Conservation (phyloP, 768 basidiomycete genomes). For the Filobasidium wieringae region DNA sequence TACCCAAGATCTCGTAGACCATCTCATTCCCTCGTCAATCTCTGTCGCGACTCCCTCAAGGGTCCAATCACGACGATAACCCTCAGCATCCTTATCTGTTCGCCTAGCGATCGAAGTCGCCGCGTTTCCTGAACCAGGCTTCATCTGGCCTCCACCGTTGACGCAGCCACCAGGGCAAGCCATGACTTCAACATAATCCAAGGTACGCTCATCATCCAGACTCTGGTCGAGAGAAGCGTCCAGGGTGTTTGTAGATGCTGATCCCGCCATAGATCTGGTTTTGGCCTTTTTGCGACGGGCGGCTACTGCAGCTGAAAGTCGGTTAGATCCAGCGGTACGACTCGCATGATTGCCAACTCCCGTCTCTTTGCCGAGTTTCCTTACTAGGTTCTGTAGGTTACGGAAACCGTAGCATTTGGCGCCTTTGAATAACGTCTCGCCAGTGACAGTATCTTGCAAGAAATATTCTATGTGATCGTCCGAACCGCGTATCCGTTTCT, state of each 20-base stretch:
- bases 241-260: slow-evolving; percentile 14
- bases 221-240: slow-evolving; percentile 15
- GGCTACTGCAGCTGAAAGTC: slow-evolving; percentile 29
- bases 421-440: slow-evolving; percentile 69
- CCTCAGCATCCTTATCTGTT: slow-evolving; percentile 49
- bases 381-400: slow-evolving; percentile 90
- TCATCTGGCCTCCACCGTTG: slow-evolving; percentile 83
- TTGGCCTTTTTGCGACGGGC: slow-evolving; percentile 26
- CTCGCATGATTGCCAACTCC: slow-evolving; percentile 46
- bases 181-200: slow-evolving; percentile 53
- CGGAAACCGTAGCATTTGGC: slow-evolving; percentile 95
- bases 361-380: slow-evolving; percentile 76
- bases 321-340: slow-evolving; percentile 20
- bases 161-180: slow-evolving; percentile 96
- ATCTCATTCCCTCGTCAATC: slow-evolving; percentile 49
- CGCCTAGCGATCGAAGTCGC: not conserved
- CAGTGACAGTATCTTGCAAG: slow-evolving; percentile 41
- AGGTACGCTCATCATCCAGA: slow-evolving; percentile 25
- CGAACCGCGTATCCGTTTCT: slow-evolving; percentile 33
- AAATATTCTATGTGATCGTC: slow-evolving; percentile 40
- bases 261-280: not conserved
- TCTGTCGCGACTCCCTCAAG: slow-evolving; percentile 25
- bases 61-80: slow-evolving; percentile 50
- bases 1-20: slow-evolving; percentile 77
- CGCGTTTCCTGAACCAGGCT: slow-evolving; percentile 21